Percentiles rank a stretch among this genome's conserved stretches.
Conservation (phyloP, 768 basidiomycete genomes). For the Leccinum subgranulosum region DNA sequence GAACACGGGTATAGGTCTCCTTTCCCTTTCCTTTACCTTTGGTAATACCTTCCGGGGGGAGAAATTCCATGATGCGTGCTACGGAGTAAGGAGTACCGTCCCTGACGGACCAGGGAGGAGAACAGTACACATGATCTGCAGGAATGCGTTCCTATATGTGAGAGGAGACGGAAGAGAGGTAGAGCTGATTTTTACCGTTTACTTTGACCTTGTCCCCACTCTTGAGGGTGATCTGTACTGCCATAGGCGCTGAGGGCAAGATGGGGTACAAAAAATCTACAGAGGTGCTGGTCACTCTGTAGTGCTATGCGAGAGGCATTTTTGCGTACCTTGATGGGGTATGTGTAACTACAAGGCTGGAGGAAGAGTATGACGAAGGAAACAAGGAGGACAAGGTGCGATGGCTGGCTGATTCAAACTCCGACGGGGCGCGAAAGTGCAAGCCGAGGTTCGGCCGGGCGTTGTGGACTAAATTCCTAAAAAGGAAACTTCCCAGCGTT, state of each 20-base stretch:
- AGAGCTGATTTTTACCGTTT: constrained; percentile 59
- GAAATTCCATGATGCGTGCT: constrained; percentile 95
- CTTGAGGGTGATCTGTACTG: constrained; percentile 57
- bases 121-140: constrained; percentile 95
- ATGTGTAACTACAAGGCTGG: constrained; percentile 21
- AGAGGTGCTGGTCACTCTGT: constrained; percentile 1
- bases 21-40: constrained; percentile 66
- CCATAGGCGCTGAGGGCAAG: constrained; percentile 21
- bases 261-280: constrained; percentile 30
- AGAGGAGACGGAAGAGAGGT: constrained; percentile 13
- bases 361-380: constrained; percentile 28
- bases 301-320: constrained; percentile 7
- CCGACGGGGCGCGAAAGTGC: constrained; percentile 35
- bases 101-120: constrained; percentile 86
- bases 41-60: constrained; percentile 71
- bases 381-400: constrained; percentile 36
- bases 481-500: not conserved
- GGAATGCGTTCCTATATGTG: constrained; percentile 31
- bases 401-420: constrained; percentile 36
- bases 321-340: constrained; percentile 21
- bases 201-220: constrained; percentile 82
- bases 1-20: constrained; percentile 75
- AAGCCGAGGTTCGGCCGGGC: constrained; percentile 6
- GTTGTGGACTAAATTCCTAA: not conserved
- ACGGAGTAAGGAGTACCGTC: constrained; percentile 96